Base-by-base conservation (phyloP, 306 rosid species). In the Medicago lupulina region DNA sequence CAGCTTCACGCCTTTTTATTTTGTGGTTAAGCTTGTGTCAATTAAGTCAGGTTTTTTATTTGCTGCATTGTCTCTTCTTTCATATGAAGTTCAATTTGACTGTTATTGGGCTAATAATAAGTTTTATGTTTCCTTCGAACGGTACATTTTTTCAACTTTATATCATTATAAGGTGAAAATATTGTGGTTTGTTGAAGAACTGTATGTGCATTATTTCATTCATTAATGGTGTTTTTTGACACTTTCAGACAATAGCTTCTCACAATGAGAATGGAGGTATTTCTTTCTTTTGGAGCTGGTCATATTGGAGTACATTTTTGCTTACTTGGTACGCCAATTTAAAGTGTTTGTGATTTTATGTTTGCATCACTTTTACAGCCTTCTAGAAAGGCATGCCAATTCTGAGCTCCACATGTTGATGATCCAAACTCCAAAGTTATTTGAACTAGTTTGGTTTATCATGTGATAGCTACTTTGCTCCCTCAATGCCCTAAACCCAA, bases 231-330 rank as follows among this genome's bases (percentile, higher is more conserved):
- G 54, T 75, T 63, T 73, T 79, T 11, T 81, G 60, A 57, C 39
- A 39, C 66, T 5, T 81, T 17, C 91, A 95, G 98, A 80, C 96
- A 0, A 81, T 89, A 25, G 84, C 89, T 60, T 79, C 86, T 74
- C 84, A 61, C 63, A 82, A 69, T 7, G 86, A 87, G 78, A 88
- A 79, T 57, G 88, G 98, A 78, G 94, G 88, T 36, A 90, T 95
- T 79, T 90, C 98, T 58, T 95, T 92, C 97, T 90, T 95, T 53
- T 95, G 98, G 98, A 90, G 93, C 86, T 95, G 96, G 98, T 88
- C 97, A 2, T 92, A 92, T 77, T 95, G 97, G 98, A 92, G 96
- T 75, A 95, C 98, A n/a, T 95, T 95, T 84, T 77, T 90, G 76
- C 91, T 95, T 79, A 95, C 98, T 63, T 92, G 98, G 97, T 92